phyloP scores from a whole-genome alignment of 2,329 filamentous ascomycete species.

The Lasiodiplodia gonubiensis region DNA sequence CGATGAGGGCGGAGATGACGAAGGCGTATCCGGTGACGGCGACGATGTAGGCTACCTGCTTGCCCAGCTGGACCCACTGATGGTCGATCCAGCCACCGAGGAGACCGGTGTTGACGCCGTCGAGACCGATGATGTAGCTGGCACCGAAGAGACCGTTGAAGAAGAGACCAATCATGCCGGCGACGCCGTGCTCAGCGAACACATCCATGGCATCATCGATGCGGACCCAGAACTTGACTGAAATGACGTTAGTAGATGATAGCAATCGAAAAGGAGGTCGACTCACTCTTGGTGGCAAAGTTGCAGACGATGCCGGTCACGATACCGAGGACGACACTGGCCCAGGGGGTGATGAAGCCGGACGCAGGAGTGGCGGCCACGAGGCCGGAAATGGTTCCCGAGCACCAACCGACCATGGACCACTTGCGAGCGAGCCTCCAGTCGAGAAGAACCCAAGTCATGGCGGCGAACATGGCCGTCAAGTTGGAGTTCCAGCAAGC shows the following conservation, averaged over 20 bases:
- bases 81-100: constrained; percentile 76
- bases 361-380: constrained; percentile 87
- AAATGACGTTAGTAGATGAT: constrained; percentile 33
- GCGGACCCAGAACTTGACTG: constrained; percentile 74
- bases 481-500: constrained; percentile 98
- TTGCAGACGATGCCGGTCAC: constrained; percentile 74
- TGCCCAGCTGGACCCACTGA: constrained; percentile 76
- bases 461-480: constrained; percentile 87
- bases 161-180: constrained; percentile 80
- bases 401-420: constrained; percentile 94
- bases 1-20: constrained; percentile 73
- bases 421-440: constrained; percentile 93
- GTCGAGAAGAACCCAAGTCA: constrained; percentile 95
- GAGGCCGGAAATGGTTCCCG: constrained; percentile 82
- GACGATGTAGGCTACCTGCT: constrained; percentile 78
- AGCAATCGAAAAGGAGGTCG: background rate
- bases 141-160: constrained; percentile 79
- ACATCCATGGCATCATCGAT: constrained; percentile 90
- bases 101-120: constrained; percentile 72
- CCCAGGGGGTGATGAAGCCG: constrained; percentile 76
- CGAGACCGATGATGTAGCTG: constrained; percentile 74
- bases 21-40: constrained; percentile 73
- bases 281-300: constrained; percentile 84
- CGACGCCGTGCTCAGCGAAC: constrained; percentile 86
- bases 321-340: constrained; percentile 65